Evolutionary conservation across 2,329 filamentous ascomycete species (phyloP).

Genomic region (Boeremia exigua): DNA sequence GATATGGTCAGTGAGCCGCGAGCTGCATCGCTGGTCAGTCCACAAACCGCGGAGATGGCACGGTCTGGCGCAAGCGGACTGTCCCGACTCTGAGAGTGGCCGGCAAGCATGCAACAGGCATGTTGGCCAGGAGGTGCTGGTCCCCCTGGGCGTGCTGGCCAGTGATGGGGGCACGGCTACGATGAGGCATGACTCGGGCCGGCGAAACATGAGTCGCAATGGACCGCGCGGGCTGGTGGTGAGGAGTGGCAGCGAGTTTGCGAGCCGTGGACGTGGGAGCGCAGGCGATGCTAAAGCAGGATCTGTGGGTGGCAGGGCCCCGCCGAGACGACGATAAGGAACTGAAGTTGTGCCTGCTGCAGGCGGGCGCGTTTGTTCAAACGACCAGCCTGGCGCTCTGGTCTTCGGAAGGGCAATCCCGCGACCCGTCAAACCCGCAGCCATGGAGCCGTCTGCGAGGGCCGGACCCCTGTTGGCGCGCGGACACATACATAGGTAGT

Average conservation of each 20-base stretch:
- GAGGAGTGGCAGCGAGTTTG: neutral
- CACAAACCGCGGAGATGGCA: slow-evolving; percentile 29
- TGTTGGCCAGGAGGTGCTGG: slow-evolving; percentile 18
- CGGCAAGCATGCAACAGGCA: slow-evolving; percentile 17
- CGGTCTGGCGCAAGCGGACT: slow-evolving; percentile 26
- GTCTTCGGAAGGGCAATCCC: slow-evolving; percentile 13
- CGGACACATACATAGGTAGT: neutral
- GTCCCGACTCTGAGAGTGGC: slow-evolving; percentile 26
- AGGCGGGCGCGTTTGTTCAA: too few relatives aligned
- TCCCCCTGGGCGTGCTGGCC: neutral
- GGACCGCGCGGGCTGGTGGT: slow-evolving; percentile 2
- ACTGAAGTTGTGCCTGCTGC: neutral
- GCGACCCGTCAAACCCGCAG: slow-evolving; percentile 18
- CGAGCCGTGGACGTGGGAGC: neutral
- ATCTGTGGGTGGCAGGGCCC: neutral
- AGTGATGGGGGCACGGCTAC: too few relatives aligned
- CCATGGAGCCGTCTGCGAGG: slow-evolving; percentile 15
- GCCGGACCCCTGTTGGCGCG: slow-evolving; percentile 11
- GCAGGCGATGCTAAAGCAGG: neutral
- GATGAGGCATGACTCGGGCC: slow-evolving; percentile 8
- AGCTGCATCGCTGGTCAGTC: slow-evolving; percentile 7
- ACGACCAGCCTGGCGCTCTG: slow-evolving; percentile 3
- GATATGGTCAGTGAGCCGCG: slow-evolving; percentile 33
- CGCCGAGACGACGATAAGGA: neutral
- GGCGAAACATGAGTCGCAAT: slow-evolving; percentile 10